Conservation (phyloP, 176 grass and related monocot species). For the Secale cereale region DNA sequence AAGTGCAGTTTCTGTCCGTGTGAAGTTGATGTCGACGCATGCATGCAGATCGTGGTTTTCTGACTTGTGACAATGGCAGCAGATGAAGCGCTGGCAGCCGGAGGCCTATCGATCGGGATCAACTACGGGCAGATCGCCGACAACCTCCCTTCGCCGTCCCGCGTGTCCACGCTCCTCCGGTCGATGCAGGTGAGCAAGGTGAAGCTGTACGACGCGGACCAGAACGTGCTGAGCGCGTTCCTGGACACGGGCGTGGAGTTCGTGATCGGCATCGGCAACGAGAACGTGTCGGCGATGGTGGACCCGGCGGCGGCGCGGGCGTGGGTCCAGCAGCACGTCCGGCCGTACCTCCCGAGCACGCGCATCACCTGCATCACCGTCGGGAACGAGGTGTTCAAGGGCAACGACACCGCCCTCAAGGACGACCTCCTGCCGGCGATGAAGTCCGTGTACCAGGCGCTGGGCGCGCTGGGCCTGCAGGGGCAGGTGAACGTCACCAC, state of each 20-base stretch:
- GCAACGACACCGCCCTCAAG: constrained; percentile 69
- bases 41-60: not conserved
- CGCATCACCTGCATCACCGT: constrained; percentile 88
- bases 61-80: not conserved
- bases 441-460: constrained; percentile 56
- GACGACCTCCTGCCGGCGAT: constrained; percentile 65
- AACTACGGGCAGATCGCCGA: constrained; percentile 94
- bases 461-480: constrained; percentile 49
- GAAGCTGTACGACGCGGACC: constrained; percentile 93
- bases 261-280: constrained; percentile 77
- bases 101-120: constrained; percentile 54
- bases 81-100: not conserved
- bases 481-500: constrained; percentile 72
- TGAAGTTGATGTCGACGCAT: not conserved
- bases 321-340: constrained; percentile 74
- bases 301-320: constrained; percentile 50
- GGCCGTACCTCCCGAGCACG: constrained; percentile 51
- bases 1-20: not conserved
- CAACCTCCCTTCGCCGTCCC: constrained; percentile 65
- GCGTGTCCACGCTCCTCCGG: constrained; percentile 50
- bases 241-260: constrained; percentile 68
- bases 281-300: constrained; percentile 62
- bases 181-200: constrained; percentile 83
- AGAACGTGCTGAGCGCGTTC: constrained; percentile 72
- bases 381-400: constrained; percentile 93